Percentiles rank a stretch among this genome's conserved stretches.
Conservation (phyloP, 345 rosid species). For the Clarkia xantiana region DNA sequence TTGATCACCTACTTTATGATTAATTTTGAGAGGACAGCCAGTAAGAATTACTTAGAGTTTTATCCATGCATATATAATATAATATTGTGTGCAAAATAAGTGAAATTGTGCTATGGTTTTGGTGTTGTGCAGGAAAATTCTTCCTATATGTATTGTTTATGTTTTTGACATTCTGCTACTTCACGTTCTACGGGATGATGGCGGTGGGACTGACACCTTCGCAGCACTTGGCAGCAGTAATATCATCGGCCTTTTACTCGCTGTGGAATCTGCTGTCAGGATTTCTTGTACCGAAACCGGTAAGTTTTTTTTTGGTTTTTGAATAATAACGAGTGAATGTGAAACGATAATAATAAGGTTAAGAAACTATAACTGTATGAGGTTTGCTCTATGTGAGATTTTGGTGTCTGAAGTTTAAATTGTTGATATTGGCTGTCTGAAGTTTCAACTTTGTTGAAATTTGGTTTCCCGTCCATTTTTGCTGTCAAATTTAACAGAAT, state of each 20-base stretch:
- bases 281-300: conserved; percentile 68
- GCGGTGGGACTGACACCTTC: conserved; percentile 80
- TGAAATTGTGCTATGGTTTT: neutral
- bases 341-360: no score
- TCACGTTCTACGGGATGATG: conserved; percentile 88
- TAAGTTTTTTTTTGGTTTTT: conserved; percentile 17
- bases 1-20: conserved; percentile 77
- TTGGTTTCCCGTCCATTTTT: no score
- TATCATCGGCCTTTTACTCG: conserved; percentile 85
- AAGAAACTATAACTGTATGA: no score
- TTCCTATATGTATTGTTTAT: conserved; percentile 53
- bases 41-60: conserved; percentile 24
- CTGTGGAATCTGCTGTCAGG: conserved; percentile 86
- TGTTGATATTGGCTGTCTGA: no score
- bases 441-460: no score
- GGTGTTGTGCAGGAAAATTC: conserved; percentile 48
- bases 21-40: conserved; percentile 52
- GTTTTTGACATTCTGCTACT: conserved; percentile 90
- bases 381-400: no score
- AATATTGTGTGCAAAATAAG: neutral
- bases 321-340: neutral
- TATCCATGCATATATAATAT: neutral
- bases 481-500: no score
- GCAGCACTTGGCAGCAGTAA: conserved; percentile 62
- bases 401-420: no score